Base-by-base conservation (phyloP, 2,329 filamentous ascomycete species). In the Phoma herbarum region DNA sequence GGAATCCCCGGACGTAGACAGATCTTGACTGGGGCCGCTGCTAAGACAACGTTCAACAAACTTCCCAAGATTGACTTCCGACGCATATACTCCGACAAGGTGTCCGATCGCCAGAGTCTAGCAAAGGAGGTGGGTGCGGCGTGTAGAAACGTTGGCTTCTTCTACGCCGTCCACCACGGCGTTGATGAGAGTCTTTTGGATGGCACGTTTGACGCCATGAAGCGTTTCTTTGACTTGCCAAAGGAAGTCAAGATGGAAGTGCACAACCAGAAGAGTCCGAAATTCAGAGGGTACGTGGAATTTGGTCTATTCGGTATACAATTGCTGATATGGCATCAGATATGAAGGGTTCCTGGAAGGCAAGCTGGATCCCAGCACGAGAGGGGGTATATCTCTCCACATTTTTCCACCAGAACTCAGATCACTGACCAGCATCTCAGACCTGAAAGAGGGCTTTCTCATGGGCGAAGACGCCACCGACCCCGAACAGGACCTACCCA, bases 391-490 rank as follows among this genome's bases (percentile, higher is more conserved):
- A 60, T 56, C 7, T 20, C 23, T 8, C 3, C 14, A 9, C 16
- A 2, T 3, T 12, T 9, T 18, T 18, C 26, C 12, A 29, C 4
- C 12, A 16, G 14, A 31, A 18, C n/a, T 35, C 37, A 52, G 11
- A 4, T 18, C 18, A 33, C 43, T 60, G 29, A 56, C 44, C 29
- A 22, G 18, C 31, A 51, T 31, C 31, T 23, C 47, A 74, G 72
- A 75, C 52, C 64, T 75, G 28, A 74, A 74, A 67, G 71, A 75
- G 70, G 72, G 72, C 44, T 75, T 74, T 49, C 67, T 73, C 14
- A 74, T 75, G 69, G 71, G 72, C 59, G 72, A 75, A 65, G 72
- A 74, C 60, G 69, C 70, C 47, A 74, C 68, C 5, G 71, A 76
- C 52, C 64, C 67, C 1, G 72, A 75, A 39, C 72, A 75, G 64